Evolutionary conservation across 2,329 filamentous ascomycete species (phyloP), one percentile per base, ranked within the genome.

Genomic region (Cladophialophora bantiana): DNA sequence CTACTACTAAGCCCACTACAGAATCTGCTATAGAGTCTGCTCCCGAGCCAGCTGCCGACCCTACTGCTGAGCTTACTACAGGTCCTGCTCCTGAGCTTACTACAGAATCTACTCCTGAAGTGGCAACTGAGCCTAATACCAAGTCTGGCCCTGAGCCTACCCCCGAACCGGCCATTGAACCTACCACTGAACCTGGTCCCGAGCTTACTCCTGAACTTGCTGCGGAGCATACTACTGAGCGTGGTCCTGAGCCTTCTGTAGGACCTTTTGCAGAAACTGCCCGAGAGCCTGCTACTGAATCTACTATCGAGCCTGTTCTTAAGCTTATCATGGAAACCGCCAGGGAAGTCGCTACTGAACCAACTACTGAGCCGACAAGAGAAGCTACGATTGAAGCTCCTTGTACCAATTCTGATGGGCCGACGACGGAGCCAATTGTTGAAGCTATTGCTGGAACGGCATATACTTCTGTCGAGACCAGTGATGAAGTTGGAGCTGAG

Each of bases 201-300:
- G 31, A 53, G 18, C 7, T 60, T 13, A 18, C n/a, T 4, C 7
- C 2, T 12, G 40, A 34, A n/a, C 20, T 31, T 59, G 15, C 7
- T 34, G 13, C 3, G 7, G 4, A 59, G 6, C 13, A 18, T 12
- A 7, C n/a, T 18, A 3, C 4, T 18, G 13, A 15, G 13, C 20
- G 6, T 15, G 34, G 9, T 13, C 18, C 20, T 12, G 50, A 20
- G 2, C 36, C 59, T 35, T 40, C 56, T n/a, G 58, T 40, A 32
- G 34, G 35, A 13, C 31, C 42, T 4, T 34, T 9, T 26, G 15
- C 35, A 48, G 54, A 64, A 15, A n/a, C 38, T 48, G 35, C 34
- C 13, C 62, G 42, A 36, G 42, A 64, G 53, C 48, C 62, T 55
- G 18, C 62, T 60, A 32, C 36, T 34, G 62, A 59, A 58, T 7